phyloP scores from a whole-genome alignment of 768 basidiomycete genomes.

The Russula earlei region DNA sequence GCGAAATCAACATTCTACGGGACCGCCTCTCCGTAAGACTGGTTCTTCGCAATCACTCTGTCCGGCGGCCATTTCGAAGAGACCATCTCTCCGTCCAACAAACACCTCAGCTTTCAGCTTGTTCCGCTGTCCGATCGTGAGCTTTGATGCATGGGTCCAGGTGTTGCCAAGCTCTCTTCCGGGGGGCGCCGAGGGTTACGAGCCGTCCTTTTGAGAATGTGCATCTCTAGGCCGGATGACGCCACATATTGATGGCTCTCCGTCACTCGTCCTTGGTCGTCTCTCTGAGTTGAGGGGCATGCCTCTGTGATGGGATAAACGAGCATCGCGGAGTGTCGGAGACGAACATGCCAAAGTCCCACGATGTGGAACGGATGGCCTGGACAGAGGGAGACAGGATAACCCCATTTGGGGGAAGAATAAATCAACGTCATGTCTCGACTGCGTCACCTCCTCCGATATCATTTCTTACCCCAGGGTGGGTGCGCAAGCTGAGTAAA shows the following conservation, averaged over 20 bases:
- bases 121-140: no score
- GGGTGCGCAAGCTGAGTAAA: no score
- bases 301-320: neutral
- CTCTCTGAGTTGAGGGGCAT: neutral
- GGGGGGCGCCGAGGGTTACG: slow-evolving; percentile 5
- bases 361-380: neutral
- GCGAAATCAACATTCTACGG: neutral
- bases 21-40: no score
- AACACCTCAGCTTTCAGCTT: no score
- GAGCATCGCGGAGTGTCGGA: neutral
- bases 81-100: no score
- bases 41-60: no score
- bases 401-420: neutral
- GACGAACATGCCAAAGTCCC: neutral
- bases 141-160: neutral
- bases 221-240: neutral
- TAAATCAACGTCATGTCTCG: neutral
- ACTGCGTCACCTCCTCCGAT: neutral
- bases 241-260: slow-evolving; percentile 8
- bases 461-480: neutral
- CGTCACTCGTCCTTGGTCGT: slow-evolving; percentile 1
- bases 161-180: neutral
- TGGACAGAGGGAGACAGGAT: neutral
- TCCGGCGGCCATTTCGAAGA: no score
- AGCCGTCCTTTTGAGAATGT: neutral